These are phyloP conservation scores for Furcasterigmium furcatum DNA, from an alignment of 2,329 filamentous ascomycete species.

Conservation along the genomic window DNA sequence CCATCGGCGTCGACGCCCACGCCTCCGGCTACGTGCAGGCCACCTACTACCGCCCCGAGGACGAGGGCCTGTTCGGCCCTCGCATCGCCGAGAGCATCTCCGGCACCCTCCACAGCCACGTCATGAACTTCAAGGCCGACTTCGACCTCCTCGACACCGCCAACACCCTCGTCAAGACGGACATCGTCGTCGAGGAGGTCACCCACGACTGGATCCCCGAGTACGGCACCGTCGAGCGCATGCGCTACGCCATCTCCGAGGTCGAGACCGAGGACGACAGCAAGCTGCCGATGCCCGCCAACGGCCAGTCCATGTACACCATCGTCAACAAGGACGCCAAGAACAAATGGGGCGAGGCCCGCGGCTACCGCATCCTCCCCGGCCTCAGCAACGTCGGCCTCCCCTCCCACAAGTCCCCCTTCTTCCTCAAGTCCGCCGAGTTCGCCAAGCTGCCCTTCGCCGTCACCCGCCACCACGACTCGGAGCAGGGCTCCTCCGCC, in stretches of 20 bases:
- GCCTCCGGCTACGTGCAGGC: constrained; percentile 34
- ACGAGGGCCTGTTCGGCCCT: constrained; percentile 16
- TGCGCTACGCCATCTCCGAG: constrained; percentile 23
- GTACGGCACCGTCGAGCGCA: constrained; percentile 22
- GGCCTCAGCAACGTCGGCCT: constrained; percentile 29
- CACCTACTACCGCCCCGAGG: constrained; percentile 16
- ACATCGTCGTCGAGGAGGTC: constrained; percentile 19
- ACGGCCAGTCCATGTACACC: constrained; percentile 33
- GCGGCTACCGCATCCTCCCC: constrained; percentile 38
- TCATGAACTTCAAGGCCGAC: constrained; percentile 22
- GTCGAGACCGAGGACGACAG: constrained; percentile 18
- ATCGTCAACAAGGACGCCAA: constrained; percentile 28
- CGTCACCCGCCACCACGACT: constrained; percentile 40
- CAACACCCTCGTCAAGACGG: constrained; percentile 22
- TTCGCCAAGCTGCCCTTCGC: constrained; percentile 38
- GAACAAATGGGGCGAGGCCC: constrained; percentile 36
- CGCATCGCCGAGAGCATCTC: constrained; percentile 20
- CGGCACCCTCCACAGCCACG: constrained; percentile 22
- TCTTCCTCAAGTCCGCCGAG: constrained; percentile 27
- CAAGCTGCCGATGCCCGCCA: constrained; percentile 28
- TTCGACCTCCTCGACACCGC: constrained; percentile 21
- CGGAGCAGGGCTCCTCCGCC: constrained; percentile 30
- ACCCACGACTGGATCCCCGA: constrained; percentile 27
- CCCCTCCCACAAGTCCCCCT: constrained; percentile 29
- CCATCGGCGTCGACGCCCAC: constrained; percentile 31